Percentiles rank a stretch among this genome's conserved stretches.
Evolutionary conservation across 2,329 filamentous ascomycete genomes (phyloP).

Genomic region (Podosphaera xanthii): DNA sequence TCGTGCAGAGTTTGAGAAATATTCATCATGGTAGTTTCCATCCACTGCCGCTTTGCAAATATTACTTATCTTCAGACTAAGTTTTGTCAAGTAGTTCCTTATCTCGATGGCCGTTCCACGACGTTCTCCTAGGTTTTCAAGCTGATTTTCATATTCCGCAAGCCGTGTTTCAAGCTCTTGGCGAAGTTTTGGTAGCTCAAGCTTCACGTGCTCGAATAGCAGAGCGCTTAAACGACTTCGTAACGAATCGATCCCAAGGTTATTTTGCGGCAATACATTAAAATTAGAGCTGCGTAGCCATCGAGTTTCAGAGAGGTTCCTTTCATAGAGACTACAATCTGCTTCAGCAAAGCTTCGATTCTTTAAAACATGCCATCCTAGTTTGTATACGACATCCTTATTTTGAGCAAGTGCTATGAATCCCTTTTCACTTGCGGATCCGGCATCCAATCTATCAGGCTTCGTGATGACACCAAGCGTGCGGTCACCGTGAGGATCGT

Average conservation of each 20-base stretch:
- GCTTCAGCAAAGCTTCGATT: conserved; percentile 21
- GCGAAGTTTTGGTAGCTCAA: conserved; percentile 12
- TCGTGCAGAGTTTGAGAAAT: conserved; percentile 9
- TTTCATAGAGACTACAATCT: conserved; percentile 11
- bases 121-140: conserved; percentile 5
- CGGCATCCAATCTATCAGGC: conserved; percentile 18
- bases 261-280: conserved; percentile 8
- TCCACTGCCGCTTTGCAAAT: conserved; percentile 15
- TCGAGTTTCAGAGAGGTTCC: conserved; percentile 7
- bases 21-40: conserved; percentile 16
- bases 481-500: conserved; percentile 17
- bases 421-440: conserved; percentile 17
- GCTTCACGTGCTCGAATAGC: conserved; percentile 16
- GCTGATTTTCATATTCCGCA: neutral
- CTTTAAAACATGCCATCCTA: conserved; percentile 27
- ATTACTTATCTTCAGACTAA: conserved; percentile 14
- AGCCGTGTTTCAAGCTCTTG: conserved; percentile 8
- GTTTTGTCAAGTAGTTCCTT: conserved; percentile 10
- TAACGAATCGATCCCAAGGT: conserved; percentile 12
- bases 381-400: conserved; percentile 19
- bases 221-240: conserved; percentile 10
- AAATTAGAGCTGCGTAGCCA: conserved; percentile 14
- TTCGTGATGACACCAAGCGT: conserved; percentile 26
- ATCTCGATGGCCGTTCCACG: conserved; percentile 7
- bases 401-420: conserved; percentile 20